Evolutionary conservation across 352 stramenopile species (phyloP), one percentile per base, ranked within the genome.

Genomic region (Pythium sp.): DNA sequence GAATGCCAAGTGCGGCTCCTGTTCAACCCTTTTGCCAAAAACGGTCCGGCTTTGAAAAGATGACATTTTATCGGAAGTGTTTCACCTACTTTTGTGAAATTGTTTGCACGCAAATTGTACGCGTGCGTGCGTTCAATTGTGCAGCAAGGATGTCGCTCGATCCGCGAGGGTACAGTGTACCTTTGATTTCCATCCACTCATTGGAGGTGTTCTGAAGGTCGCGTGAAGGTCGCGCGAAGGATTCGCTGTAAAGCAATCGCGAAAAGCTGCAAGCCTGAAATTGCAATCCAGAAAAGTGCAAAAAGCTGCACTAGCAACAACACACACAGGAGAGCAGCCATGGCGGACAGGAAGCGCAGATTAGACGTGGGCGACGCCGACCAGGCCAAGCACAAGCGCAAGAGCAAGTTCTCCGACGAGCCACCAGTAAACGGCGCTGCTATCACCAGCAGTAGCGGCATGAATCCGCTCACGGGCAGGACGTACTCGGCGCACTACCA

Each of bases 401-500:
- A 94, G 78, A 89, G 75, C 70, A 81, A 86, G 58, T 94, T 94
- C 81, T 91, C 84, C 41, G 82, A 92, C 62, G 70, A 66, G n/a
- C 78, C 81, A 3, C 79, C 82, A 0, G 24, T 69, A 5, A 26
- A 30, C 26, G 26, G 38, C 12, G 49, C 60, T 26, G 49, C 67
- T 8, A 43, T 15, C 20, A 47, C 55, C 30, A 20, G 24, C 20
- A 26, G 34, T 24, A 32, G 28, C 34, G 34, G 26, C 34, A 51
- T 89, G n/a, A 99, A 99, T 78, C 95, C 96, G 11, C 91, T 98
- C 67, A 99, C 93, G 5, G 82, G 83, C 26, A 56, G 65, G 22
- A 74, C 87, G 3, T 99, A 98, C 81, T 98, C 92, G 9, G 64
- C 80, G 4, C 86, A 87, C 24, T 99, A 99, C 76, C 81, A 93